phyloP scores from a whole-genome alignment of 768 basidiomycete species.

The Cytidiella melzeri region DNA sequence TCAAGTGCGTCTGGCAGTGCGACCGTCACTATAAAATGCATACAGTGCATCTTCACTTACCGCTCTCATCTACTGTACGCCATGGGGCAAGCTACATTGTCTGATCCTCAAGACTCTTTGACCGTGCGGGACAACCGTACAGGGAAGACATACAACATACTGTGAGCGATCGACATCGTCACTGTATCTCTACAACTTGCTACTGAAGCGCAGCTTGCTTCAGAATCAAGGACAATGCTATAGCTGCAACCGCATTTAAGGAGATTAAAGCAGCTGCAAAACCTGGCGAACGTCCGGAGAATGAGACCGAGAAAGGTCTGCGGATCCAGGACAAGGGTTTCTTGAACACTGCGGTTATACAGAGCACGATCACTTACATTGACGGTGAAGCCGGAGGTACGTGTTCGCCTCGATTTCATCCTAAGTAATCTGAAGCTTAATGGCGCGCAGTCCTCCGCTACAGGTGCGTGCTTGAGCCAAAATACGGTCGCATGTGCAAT shows the following conservation, averaged over 20 bases:
- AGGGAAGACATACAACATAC: conserved; percentile 66
- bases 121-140: conserved; percentile 83
- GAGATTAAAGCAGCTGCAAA: conserved; percentile 52
- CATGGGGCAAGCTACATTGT: conserved; percentile 21
- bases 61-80: background rate
- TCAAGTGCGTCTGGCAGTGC: background rate
- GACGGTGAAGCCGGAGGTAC: conserved; percentile 81
- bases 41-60: background rate
- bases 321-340: conserved; percentile 78
- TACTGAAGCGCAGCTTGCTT: background rate
- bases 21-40: too few relatives aligned
- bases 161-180: conserved; percentile 42
- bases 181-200: background rate
- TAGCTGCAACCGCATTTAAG: conserved; percentile 81
- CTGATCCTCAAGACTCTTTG: conserved; percentile 28
- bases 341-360: conserved; percentile 75
- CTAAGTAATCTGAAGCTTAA: background rate
- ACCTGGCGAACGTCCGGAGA: conserved; percentile 65
- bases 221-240: conserved; percentile 76
- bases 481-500: conserved; percentile 1
- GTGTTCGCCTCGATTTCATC: conserved; percentile 14
- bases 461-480: conserved; percentile 36
- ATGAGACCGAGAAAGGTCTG: conserved; percentile 77
- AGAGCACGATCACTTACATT: conserved; percentile 83
- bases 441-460: conserved; percentile 54